Evolutionary conservation across 1,284 basidiomycete species (phyloP), one percentile per base, ranked within the genome.

Genomic region (Fistulina hepatica): DNA sequence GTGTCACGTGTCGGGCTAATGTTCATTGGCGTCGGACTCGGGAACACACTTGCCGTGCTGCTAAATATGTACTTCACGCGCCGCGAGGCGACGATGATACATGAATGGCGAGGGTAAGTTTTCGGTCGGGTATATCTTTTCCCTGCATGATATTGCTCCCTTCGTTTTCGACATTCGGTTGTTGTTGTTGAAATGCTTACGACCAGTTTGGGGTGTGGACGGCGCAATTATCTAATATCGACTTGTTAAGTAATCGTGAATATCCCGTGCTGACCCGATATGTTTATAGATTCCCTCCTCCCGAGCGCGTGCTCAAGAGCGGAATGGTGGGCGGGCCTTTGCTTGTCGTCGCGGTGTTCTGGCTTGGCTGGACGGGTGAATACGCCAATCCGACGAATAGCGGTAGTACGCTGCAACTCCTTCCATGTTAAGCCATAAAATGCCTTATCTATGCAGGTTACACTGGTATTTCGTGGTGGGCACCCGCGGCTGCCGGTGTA

Each of bases 11-110:
- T 59, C 23, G 76, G 78, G 16, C 62, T 84, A 17, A 67, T 78
- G 30, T 81, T 82, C 58, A 73, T 80, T 42, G 77, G 76, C 20
- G 69, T 83, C 28, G 74, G 75, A 19, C 67, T 82, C 37, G 79
- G 77, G 6, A 72, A 75, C 1, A 65, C 65, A 0, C 42, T 75
- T 12, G 73, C 71, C 21, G 64, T 69, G 3, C 30, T 59, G 21
- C 51, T 70, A 40, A 74, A 70, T 39, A 55, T 60, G 19, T 56
- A 54, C 27, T 36, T 55, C 17, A 53, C 54, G 4, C 22, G 46
- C 2, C 58, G 67, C 36, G 73, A 74, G 44, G 59, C 58, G 1
- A 38, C 49, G n/a, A 59, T 73, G 16, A 61, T 70, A 6, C 51
- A 52, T 4, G 66, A 67, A 39, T 75, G 73, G 71, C 62, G 57